Evolutionary conservation across 1,284 basidiomycete species (phyloP).

Genomic region (Sporisorium sorghi): DNA sequence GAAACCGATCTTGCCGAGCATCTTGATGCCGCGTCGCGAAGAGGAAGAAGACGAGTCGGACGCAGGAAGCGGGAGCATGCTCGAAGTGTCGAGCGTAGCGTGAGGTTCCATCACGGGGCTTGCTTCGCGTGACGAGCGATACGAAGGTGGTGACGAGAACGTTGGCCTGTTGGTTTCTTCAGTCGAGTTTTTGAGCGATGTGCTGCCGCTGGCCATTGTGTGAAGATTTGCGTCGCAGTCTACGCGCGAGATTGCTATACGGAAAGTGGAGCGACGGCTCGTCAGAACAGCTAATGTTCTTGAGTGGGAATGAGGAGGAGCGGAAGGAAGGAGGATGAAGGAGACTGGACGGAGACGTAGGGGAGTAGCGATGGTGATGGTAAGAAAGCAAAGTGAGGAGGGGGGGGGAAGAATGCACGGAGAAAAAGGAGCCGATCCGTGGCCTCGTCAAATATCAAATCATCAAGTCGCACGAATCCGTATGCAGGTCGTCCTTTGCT

Average conservation of each 20-base stretch:
- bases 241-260: neutral
- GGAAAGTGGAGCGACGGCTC: neutral
- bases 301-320: neutral
- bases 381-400: neutral
- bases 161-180: slow-evolving; percentile 14
- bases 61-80: slow-evolving; percentile 23
- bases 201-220: slow-evolving; percentile 13
- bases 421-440: neutral
- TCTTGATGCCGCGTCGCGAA: neutral
- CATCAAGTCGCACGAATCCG: no score
- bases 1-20: slow-evolving; percentile 29
- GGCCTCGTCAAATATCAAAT: neutral
- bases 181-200: slow-evolving; percentile 8
- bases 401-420: neutral
- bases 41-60: neutral
- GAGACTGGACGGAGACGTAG: neutral
- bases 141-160: slow-evolving; percentile 17
- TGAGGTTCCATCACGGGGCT: slow-evolving; percentile 10
- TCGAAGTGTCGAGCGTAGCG: slow-evolving; percentile 1
- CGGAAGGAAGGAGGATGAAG: neutral
- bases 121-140: slow-evolving; percentile 22
- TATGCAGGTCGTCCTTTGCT: neutral
- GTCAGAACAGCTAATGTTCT: neutral
- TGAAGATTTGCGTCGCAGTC: neutral
- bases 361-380: slow-evolving; percentile 1